Evolutionary conservation across 2,329 filamentous ascomycete genomes (phyloP), one percentile per base, ranked within the genome.

Genomic region (Arthrinium puccinioides): DNA sequence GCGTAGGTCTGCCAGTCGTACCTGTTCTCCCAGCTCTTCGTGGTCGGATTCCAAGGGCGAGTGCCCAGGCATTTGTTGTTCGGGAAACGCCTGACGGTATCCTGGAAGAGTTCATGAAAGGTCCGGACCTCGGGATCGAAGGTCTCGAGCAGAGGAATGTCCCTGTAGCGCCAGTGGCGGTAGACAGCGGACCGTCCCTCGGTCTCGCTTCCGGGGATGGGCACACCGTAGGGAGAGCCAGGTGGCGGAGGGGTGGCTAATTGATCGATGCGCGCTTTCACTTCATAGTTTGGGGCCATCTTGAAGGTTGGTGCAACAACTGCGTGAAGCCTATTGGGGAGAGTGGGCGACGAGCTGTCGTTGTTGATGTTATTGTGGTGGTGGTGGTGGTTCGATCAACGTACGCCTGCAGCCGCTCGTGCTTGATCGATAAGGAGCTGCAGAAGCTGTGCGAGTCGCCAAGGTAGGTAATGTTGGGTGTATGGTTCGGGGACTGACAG

Each of bases 1-100:
- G 70, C 72, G 54, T 94, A 97, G 41, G 82, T 85, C 50, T 89
- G 65, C 88, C 89, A 97, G 42, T 81, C 72, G 57, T 84, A 98
- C 47, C 77, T 76, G 41, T 82, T 79, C 44, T 75, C 72, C 62
- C 77, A 95, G 2, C 74, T 73, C 65, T 88, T 82, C 33, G 79
- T 86, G 25, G 63, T 64, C 4, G 83, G 62, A 60, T 94, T 81
- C 74, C 87, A 97, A 5, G 83, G 76, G 45, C 92, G 79, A 58
- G 76, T 76, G 39, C 92, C 92, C 41, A 97, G 69, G 61, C 85
- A 94, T 50, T 71, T 79, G 51, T 74, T 75, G 52, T 78, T 83
- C 32, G 84, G 76, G 38, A 69, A 68, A 52, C 70, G 73, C 47
- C 72, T 74, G 39, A 72, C 79, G 47, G 80, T 66, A 19, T 70